Conservation (phyloP, 176 grass and related monocot species). For the Rhipidocladum racemiflorum region DNA sequence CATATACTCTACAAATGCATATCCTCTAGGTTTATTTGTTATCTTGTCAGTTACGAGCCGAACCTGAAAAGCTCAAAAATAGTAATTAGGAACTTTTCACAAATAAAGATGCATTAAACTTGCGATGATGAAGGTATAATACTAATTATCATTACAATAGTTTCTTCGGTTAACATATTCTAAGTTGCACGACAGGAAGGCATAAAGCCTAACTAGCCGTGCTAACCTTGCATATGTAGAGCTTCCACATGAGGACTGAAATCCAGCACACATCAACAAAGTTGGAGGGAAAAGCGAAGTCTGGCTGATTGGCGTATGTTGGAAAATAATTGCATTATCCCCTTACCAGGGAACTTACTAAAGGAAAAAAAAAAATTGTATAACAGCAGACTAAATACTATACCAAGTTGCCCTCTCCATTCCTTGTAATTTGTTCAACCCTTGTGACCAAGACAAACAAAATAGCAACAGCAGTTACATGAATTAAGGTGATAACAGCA, state of each 20-base stretch:
- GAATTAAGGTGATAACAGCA: conserved; percentile 25
- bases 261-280: conserved; percentile 49
- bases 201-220: conserved; percentile 67
- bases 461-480: conserved; percentile 28
- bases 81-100: conserved; percentile 10
- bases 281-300: conserved; percentile 46
- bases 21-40: conserved; percentile 75
- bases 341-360: conserved; percentile 73
- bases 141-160: conserved; percentile 13
- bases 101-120: conserved; percentile 5
- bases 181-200: conserved; percentile 75
- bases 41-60: conserved; percentile 58
- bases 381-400: conserved; percentile 3
- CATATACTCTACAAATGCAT: conserved; percentile 67
- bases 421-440: conserved; percentile 36
- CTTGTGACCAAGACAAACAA: conserved; percentile 23
- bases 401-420: conserved; percentile 33
- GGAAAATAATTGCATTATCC: conserved; percentile 43
- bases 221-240: conserved; percentile 77
- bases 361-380: not conserved
- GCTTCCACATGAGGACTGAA: conserved; percentile 48
- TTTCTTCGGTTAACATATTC: conserved; percentile 35
- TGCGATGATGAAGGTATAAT: not conserved
- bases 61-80: conserved; percentile 51
- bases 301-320: conserved; percentile 41